Percentiles rank a stretch among this genome's conserved stretches.
These are phyloP conservation scores for Aschersonia sp. DNA, from an alignment of 2,329 filamentous ascomycete genomes.

Conservation along the genomic window DNA sequence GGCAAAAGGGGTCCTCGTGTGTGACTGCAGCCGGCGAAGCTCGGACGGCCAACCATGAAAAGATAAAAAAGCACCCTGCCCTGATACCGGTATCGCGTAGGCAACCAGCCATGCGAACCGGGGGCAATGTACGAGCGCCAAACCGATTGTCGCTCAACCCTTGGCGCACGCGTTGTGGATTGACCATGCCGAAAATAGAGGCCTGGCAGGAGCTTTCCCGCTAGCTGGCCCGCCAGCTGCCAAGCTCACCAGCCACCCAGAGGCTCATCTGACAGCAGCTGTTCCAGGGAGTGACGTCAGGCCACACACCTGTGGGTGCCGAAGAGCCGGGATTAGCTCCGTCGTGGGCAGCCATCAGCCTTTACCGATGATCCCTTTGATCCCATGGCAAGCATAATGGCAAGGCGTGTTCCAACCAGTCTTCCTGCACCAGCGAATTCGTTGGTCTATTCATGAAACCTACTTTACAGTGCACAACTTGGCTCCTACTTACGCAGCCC, in stretches of 20 bases:
- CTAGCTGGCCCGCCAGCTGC: not conserved
- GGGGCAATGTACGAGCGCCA: no score
- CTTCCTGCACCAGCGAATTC: no score
- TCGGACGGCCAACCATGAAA: no score
- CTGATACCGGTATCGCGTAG: no score
- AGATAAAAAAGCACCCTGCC: no score
- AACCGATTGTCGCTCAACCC: no score
- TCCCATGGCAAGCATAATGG: not conserved
- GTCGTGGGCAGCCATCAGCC: not conserved
- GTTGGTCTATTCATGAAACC: not conserved
- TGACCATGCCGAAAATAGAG: not conserved
- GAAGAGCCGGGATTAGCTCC: not conserved
- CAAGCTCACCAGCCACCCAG: not conserved
- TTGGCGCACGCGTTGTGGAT: not conserved
- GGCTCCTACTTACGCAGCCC: no score
- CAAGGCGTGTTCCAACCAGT: not conserved
- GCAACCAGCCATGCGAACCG: no score
- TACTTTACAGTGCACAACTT: not conserved
- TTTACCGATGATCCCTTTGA: not conserved
- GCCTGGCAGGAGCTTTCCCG: not conserved
- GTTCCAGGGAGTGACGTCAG: conserved; percentile 2
- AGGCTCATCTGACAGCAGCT: not conserved
- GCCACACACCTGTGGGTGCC: conserved; percentile 1
- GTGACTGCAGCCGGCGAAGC: no score
- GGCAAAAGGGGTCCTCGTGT: no score